A percentile compares a stretch with the other conserved stretches of the same genome.
Conservation (phyloP, 179 eudicot species). For the Silene noctiflora region DNA sequence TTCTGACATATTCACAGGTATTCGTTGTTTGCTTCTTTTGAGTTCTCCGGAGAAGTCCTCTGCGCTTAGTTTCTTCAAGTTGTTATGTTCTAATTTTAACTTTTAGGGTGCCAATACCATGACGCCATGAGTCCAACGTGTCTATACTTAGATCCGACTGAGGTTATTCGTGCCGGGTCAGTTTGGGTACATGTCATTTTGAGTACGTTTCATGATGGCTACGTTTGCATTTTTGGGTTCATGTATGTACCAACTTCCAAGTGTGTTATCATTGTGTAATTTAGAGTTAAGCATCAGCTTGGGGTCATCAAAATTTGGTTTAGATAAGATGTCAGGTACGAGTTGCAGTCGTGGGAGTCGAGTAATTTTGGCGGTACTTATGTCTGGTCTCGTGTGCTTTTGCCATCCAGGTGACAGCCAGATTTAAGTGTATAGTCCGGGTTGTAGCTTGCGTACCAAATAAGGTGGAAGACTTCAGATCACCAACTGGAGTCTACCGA, state of each 20-base stretch:
- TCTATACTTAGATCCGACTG: too few species aligned
- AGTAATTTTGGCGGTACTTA: not conserved
- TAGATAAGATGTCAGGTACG: not conserved
- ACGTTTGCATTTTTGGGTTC: not conserved
- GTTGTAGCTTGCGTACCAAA: conserved; percentile 63
- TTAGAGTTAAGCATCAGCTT: not conserved
- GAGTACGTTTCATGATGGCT: not conserved
- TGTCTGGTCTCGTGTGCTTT: not conserved
- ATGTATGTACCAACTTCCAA: not conserved
- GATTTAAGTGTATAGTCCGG: conserved; percentile 72
- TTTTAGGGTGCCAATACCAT: too few species aligned
- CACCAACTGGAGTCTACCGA: conserved; percentile 56
- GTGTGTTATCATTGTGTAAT: not conserved
- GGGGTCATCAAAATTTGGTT: not conserved
- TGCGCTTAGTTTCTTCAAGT: too few species aligned
- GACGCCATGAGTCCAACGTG: too few species aligned
- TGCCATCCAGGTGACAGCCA: conserved; percentile 60
- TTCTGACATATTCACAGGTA: conserved; percentile 64
- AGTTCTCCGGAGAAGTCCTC: not conserved
- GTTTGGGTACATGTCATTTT: not conserved
- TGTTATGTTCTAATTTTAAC: too few species aligned
- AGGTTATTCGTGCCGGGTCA: not conserved
- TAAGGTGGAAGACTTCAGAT: conserved; percentile 55
- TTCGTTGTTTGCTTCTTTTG: not conserved
- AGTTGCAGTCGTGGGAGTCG: not conserved